Percentiles rank a stretch among this genome's conserved stretches.
phyloP scores from a whole-genome alignment of 495 filamentous ascomycete genomes.

The Paragyromitra xinjiangensis region DNA sequence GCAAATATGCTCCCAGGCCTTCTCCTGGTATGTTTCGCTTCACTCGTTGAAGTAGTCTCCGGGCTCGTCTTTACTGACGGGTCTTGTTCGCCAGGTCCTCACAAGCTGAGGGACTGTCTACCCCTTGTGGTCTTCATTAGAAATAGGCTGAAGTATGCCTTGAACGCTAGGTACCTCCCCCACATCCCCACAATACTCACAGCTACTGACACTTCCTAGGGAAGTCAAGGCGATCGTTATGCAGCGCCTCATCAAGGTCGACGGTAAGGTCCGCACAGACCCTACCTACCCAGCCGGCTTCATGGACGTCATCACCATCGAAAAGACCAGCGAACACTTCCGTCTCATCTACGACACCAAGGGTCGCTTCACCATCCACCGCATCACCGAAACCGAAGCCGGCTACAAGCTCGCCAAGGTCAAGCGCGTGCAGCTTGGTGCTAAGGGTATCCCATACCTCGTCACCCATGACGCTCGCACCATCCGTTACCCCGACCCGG shows the following conservation, averaged over 20 bases:
- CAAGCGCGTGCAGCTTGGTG: conserved; percentile 98
- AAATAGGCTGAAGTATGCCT: conserved; percentile 99
- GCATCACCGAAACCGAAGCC: conserved; percentile 96
- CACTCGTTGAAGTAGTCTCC: conserved; percentile 58
- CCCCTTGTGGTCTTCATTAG: conserved; percentile 99
- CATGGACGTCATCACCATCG: conserved; percentile 99
- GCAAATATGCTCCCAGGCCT: conserved; percentile 93
- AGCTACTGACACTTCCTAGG: conserved; percentile 58
- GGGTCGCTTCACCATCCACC: conserved; percentile 99
- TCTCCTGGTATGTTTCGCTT: conserved; percentile 64
- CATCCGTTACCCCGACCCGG: conserved; percentile 97
- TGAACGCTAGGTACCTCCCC: conserved; percentile 71
- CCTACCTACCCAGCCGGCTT: conserved; percentile 96
- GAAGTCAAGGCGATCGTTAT: conserved; percentile 98
- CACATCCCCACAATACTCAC: not conserved
- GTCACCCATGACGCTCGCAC: conserved; percentile 99
- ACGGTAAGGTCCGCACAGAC: conserved; percentile 99
- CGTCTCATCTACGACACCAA: conserved; percentile 99
- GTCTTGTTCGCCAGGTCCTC: conserved; percentile 76
- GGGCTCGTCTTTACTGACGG: conserved; percentile 58
- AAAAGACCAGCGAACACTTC: conserved; percentile 99
- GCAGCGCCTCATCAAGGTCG: conserved; percentile 99
- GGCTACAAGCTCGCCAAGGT: conserved; percentile 99
- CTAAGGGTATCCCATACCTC: conserved; percentile 99
- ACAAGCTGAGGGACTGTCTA: conserved; percentile 99